Percentiles rank a stretch among this genome's conserved stretches.
These are phyloP conservation scores for Incumbomyces delicatus DNA, from an alignment of 2,329 filamentous ascomycete genomes.

Conservation along the genomic window DNA sequence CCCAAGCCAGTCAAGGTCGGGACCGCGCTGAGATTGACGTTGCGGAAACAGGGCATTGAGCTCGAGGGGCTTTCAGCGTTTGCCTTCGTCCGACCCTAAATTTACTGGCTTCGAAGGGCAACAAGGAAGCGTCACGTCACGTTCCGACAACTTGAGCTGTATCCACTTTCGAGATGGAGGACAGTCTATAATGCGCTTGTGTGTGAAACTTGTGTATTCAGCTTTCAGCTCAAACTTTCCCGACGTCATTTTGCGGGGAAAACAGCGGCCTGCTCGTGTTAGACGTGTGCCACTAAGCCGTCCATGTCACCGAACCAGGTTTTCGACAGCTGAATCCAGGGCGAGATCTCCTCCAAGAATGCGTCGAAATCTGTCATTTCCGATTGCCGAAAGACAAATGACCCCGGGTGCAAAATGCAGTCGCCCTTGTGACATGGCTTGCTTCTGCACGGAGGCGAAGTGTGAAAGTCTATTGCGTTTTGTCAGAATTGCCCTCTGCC, in stretches of 20 bases:
- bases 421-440: background rate
- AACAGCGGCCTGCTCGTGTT: background rate
- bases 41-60: too few relatives aligned
- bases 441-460: background rate
- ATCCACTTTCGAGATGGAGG: too few relatives aligned
- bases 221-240: background rate
- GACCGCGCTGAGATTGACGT: too few relatives aligned
- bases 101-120: too few relatives aligned
- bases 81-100: too few relatives aligned
- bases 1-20: too few relatives aligned
- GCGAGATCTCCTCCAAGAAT: background rate
- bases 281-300: background rate
- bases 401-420: background rate
- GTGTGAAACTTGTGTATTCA: background rate
- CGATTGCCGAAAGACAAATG: background rate
- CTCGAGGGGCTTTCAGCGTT: too few relatives aligned
- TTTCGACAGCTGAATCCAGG: background rate
- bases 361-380: background rate
- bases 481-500: background rate
- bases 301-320: background rate
- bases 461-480: background rate
- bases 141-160: too few relatives aligned
- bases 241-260: conserved; percentile 3
- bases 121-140: too few relatives aligned
- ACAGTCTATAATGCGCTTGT: background rate